These are phyloP conservation scores for Penicillium atrosanguineum DNA, from an alignment of 495 filamentous ascomycete species.

Conservation along the genomic window DNA sequence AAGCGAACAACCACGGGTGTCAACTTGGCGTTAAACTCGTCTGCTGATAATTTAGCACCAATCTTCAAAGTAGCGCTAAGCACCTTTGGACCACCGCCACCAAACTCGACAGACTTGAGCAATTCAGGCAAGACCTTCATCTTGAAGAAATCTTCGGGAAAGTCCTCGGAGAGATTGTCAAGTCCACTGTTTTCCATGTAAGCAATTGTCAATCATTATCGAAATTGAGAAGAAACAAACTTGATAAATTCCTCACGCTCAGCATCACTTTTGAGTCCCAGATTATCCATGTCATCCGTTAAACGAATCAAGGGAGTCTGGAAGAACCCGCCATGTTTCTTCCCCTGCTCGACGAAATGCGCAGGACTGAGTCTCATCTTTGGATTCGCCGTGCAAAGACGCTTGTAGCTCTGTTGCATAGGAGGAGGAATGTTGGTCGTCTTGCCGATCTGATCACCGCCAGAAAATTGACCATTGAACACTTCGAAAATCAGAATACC, in stretches of 20 bases:
- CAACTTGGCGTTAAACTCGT: conserved; percentile 82
- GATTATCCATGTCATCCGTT: conserved; percentile 85
- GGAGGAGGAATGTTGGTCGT: conserved; percentile 82
- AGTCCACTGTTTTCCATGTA: conserved; percentile 59
- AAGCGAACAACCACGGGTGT: conserved; percentile 84
- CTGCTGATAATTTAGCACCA: conserved; percentile 75
- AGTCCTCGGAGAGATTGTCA: conserved; percentile 83
- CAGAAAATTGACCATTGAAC: conserved; percentile 77
- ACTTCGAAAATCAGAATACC: conserved; percentile 83
- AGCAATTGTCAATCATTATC: not conserved
- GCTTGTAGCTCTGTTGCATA: conserved; percentile 88
- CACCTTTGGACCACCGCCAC: conserved; percentile 90
- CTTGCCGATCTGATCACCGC: conserved; percentile 72
- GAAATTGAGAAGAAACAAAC: conserved; percentile 42
- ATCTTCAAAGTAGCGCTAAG: conserved; percentile 88
- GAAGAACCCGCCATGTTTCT: conserved; percentile 80
- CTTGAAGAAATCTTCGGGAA: conserved; percentile 96
- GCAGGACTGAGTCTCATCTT: conserved; percentile 80
- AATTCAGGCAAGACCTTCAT: conserved; percentile 94
- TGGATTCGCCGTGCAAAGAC: conserved; percentile 81
- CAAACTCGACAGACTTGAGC: conserved; percentile 96
- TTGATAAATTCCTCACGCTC: conserved; percentile 85
- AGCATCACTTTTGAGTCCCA: conserved; percentile 79
- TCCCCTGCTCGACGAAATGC: conserved; percentile 88
- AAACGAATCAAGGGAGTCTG: conserved; percentile 87